Evolutionary conservation across 1,139 yeast species (phyloP).

Genomic region (Debaryomyces nepalensis): DNA sequence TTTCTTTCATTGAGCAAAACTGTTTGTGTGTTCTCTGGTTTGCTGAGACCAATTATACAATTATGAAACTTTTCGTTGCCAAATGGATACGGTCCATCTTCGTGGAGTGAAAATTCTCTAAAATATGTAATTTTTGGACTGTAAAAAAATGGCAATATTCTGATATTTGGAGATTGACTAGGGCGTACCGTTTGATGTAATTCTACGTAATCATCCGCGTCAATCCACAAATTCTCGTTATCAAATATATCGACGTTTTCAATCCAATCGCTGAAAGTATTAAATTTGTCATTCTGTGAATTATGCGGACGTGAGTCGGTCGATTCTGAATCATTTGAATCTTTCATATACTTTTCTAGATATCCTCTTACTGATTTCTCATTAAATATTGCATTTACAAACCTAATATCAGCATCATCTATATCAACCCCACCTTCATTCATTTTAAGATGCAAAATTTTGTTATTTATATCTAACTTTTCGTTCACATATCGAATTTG

Average conservation of each 20-base stretch:
- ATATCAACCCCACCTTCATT: slow-evolving; percentile 78
- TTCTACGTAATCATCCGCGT: slow-evolving; percentile 80
- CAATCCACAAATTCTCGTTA: slow-evolving; percentile 72
- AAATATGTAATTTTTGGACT: slow-evolving; percentile 80
- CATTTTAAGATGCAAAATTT: slow-evolving; percentile 65
- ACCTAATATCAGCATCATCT: slow-evolving; percentile 71
- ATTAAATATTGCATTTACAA: slow-evolving; percentile 67
- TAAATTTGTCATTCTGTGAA: slow-evolving; percentile 6
- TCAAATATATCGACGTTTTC: slow-evolving; percentile 42
- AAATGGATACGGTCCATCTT: slow-evolving; percentile 63
- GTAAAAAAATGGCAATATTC: slow-evolving; percentile 65
- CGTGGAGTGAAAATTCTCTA: slow-evolving; percentile 58
- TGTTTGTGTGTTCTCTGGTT: slow-evolving; percentile 60
- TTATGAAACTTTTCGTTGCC: slow-evolving; percentile 63
- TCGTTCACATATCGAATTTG: slow-evolving; percentile 61
- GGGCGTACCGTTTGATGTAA: slow-evolving; percentile 57
- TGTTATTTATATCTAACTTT: slow-evolving; percentile 59
- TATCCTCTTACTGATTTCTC: slow-evolving; percentile 56
- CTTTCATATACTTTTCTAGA: slow-evolving; percentile 50
- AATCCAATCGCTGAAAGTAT: slow-evolving; percentile 24
- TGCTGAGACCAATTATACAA: slow-evolving; percentile 63
- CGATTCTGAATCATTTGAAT: slow-evolving; percentile 21
- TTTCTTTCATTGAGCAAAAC: slow-evolving; percentile 46
- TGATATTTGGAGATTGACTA: slow-evolving; percentile 59
- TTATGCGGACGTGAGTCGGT: neutral